A percentile compares a stretch with the other conserved stretches of the same genome.
Conservation (phyloP, 2,329 filamentous ascomycete genomes). For the Coniella vitis region DNA sequence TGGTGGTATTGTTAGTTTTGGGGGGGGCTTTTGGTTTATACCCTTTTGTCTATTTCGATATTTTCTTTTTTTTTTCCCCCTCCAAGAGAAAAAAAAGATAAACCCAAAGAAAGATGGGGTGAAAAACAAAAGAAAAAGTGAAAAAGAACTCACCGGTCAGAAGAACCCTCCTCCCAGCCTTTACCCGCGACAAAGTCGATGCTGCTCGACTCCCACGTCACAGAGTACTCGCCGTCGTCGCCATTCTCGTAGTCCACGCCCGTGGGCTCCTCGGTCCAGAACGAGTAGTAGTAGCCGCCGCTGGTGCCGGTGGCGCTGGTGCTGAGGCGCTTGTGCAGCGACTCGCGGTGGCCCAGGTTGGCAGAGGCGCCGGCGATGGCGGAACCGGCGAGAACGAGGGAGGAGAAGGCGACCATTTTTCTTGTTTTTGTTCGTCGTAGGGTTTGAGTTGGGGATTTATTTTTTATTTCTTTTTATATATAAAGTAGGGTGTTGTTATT, state of each 20-base stretch:
- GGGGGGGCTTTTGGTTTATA: no score
- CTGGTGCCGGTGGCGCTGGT: constrained; percentile 42
- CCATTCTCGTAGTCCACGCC: constrained; percentile 49
- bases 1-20: background rate
- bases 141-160: constrained; percentile 26
- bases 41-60: no score
- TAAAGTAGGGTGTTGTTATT: no score
- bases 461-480: no score
- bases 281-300: constrained; percentile 55
- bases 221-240: constrained; percentile 40
- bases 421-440: constrained; percentile 9
- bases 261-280: constrained; percentile 48
- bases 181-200: constrained; percentile 44
- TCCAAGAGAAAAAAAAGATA: background rate
- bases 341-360: background rate
- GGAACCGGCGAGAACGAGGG: constrained; percentile 28
- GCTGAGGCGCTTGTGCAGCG: constrained; percentile 23
- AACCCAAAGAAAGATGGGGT: no score
- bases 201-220: constrained; percentile 38
- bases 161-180: constrained; percentile 38
- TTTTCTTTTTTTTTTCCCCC: background rate
- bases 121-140: no score
- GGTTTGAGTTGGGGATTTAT: constrained; percentile 1
- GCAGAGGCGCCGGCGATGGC: constrained; percentile 6
- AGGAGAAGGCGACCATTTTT: constrained; percentile 33